Percentiles rank a stretch among this genome's conserved stretches.
phyloP scores from a whole-genome alignment of 768 basidiomycete species.

The Coprinopsis marcescibilis region DNA sequence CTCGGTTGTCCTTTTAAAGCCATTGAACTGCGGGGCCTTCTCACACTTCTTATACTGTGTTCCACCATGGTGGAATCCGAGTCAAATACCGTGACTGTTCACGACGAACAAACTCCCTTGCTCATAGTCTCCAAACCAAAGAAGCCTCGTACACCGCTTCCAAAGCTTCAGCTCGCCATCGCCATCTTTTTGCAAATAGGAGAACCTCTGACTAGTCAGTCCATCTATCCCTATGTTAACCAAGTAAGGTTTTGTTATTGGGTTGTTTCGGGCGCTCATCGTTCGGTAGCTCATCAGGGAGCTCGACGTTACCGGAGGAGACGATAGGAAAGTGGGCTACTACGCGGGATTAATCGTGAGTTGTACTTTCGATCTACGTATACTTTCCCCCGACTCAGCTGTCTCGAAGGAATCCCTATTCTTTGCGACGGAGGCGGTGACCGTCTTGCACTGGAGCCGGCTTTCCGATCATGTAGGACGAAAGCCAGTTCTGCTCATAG shows the following conservation, averaged over 20 bases:
- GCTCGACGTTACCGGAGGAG: constrained; percentile 44
- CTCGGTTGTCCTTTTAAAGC: no score
- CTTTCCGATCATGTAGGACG: constrained; percentile 44
- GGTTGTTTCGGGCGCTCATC: not conserved
- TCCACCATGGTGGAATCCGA: no score
- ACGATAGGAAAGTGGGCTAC: constrained; percentile 48
- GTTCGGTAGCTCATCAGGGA: constrained; percentile 38
- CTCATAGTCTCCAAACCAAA: not conserved
- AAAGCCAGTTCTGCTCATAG: constrained; percentile 42
- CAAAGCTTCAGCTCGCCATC: constrained; percentile 31
- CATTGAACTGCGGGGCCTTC: no score
- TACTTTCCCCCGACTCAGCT: not conserved
- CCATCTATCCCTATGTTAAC: constrained; percentile 52
- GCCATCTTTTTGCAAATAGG: constrained; percentile 35
- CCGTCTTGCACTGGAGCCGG: constrained; percentile 47
- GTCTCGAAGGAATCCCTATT: constrained; percentile 45
- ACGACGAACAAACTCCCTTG: not conserved
- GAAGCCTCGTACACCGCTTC: constrained; percentile 4
- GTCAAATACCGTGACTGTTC: not conserved
- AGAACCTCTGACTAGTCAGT: constrained; percentile 42
- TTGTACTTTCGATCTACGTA: not conserved
- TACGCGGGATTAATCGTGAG: constrained; percentile 46
- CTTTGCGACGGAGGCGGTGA: constrained; percentile 42
- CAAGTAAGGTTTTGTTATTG: constrained; percentile 26
- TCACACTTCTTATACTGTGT: no score